Evolutionary conservation across 2,329 filamentous ascomycete genomes (phyloP).

Genomic region (Davidsoniella eucalypti): DNA sequence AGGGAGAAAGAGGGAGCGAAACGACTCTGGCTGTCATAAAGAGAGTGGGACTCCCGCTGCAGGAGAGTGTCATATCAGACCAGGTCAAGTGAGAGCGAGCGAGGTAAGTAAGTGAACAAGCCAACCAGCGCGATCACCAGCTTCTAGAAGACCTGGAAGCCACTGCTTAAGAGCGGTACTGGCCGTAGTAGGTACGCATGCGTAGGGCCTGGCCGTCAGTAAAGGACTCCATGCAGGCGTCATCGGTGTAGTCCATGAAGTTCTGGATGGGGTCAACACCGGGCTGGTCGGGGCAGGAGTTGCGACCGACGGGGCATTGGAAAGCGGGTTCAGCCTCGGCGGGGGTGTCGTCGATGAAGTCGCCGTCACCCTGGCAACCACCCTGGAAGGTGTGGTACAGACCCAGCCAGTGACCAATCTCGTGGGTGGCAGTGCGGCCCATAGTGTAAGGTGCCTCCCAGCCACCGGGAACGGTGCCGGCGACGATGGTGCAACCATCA

Average conservation of each 20-base stretch:
- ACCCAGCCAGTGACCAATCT: conserved; percentile 33
- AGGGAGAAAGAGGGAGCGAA: too few species aligned
- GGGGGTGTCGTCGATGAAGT: conserved; percentile 26
- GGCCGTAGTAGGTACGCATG: conserved; percentile 12
- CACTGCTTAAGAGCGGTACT: conserved; percentile 7
- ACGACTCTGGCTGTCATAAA: neutral
- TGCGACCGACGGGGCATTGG: conserved; percentile 23
- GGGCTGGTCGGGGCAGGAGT: conserved; percentile 20
- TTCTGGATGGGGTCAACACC: conserved; percentile 24
- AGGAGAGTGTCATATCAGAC: too few species aligned
- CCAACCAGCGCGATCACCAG: too few species aligned
- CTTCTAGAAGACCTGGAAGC: neutral
- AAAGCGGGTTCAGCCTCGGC: conserved; percentile 19
- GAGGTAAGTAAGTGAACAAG: too few species aligned
- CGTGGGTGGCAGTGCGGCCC: conserved; percentile 23
- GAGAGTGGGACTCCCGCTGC: neutral
- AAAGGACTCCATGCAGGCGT: conserved; percentile 30
- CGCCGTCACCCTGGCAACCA: conserved; percentile 22
- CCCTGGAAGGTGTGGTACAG: conserved; percentile 32
- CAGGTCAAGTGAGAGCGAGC: neutral
- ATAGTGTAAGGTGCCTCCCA: conserved; percentile 20
- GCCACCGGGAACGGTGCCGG: conserved; percentile 24
- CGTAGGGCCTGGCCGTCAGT: conserved; percentile 22
- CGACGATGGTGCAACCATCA: conserved; percentile 26
- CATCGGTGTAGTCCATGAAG: conserved; percentile 26